A percentile compares a stretch with the other conserved stretches of the same genome.
These are phyloP conservation scores for Sindora glabra DNA, from an alignment of 306 rosid species.

Conservation along the genomic window DNA sequence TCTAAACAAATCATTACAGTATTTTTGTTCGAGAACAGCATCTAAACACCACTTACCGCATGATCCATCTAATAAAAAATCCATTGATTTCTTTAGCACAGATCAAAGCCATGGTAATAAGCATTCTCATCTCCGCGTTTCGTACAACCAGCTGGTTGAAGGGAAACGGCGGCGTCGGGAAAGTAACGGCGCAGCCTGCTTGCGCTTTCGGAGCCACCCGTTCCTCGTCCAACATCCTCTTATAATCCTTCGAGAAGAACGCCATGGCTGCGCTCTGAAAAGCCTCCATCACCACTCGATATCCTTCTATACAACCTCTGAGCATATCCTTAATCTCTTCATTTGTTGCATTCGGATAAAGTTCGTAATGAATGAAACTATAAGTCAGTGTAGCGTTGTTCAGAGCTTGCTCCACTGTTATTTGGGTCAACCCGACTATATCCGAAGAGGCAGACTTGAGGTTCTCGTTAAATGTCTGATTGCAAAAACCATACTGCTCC, in stretches of 20 bases:
- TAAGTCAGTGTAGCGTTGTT: slow-evolving; percentile 3
- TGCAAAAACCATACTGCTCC: slow-evolving; percentile 26
- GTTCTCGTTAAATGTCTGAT: slow-evolving; percentile 3
- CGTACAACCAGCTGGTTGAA: neutral
- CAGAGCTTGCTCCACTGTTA: slow-evolving; percentile 8
- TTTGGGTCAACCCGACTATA: slow-evolving; percentile 5
- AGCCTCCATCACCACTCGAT: neutral
- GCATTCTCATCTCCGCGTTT: slow-evolving; percentile 18
- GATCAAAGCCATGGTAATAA: slow-evolving; percentile 11
- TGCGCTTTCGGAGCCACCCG: slow-evolving; percentile 1
- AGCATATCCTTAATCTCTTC: neutral
- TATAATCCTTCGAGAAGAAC: neutral
- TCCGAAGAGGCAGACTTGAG: neutral
- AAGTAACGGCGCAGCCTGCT: neutral
- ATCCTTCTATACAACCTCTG: neutral
- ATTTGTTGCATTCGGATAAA: neutral
- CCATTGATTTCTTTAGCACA: neutral
- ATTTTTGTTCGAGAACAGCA: too few species aligned
- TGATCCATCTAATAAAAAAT: too few species aligned
- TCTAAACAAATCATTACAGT: too few species aligned
- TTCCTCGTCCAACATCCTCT: neutral
- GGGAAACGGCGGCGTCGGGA: neutral
- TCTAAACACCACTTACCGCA: too few species aligned
- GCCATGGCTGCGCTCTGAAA: neutral
- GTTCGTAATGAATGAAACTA: neutral